Evolutionary conservation across 78 protist genomes (phyloP).

Genomic region (Dictyostelium discoideum): dicty_2.7 NC_007089.4:3838001-3838500

Average conservation of each 20-base stretch:
- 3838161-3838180: slow-evolving; percentile 28
- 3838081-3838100: slow-evolving; percentile 66
- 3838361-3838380: slow-evolving; percentile 69
- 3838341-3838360: slow-evolving; percentile 31
- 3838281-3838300: too few relatives aligned
- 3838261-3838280: neutral
- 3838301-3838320: too few relatives aligned
- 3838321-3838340: slow-evolving; percentile 16
- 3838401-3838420: slow-evolving; percentile 33
- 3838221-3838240: neutral
- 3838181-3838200: slow-evolving; percentile 30
- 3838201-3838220: neutral
- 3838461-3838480: neutral
- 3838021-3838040: slow-evolving; percentile 39
- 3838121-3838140: slow-evolving; percentile 52
- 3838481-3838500: neutral
- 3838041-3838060: slow-evolving; percentile 37
- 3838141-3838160: slow-evolving; percentile 31
- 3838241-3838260: neutral
- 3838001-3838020: neutral
- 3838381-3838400: slow-evolving; percentile 50
- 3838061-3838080: slow-evolving; percentile 54
- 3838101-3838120: slow-evolving; percentile 62
- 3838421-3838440: slow-evolving; percentile 16
- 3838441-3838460: neutral